Evolutionary conservation across 1,284 basidiomycete genomes (phyloP), one percentile per base, ranked within the genome.

Genomic region (Papiliotrema nemorosa): DNA sequence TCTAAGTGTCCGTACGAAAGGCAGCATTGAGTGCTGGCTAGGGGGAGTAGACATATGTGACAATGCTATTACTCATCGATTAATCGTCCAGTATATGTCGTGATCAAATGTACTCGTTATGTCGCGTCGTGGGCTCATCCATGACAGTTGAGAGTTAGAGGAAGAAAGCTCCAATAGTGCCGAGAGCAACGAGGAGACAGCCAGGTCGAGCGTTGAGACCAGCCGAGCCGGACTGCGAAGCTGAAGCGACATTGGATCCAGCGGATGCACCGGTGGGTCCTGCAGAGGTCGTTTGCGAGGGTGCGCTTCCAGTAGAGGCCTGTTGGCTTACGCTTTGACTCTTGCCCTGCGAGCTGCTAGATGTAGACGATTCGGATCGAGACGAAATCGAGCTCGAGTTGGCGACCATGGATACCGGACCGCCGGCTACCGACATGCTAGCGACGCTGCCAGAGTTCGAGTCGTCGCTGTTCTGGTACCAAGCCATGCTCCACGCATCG

Each of bases 391-490:
- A n/a, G n/a, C n/a, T n/a, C n/a, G n/a, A n/a, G n/a, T n/a, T n/a
- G n/a, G n/a, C n/a, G n/a, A n/a, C n/a, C n/a, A n/a, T n/a, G n/a
- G 50, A 39, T 20, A 24, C 40, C 6, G 45, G 27, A 16, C 20
- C 36, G 24, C 38, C 50, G 26, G 47, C 66, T 36, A 67, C 59
- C 26, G 54, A 48, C 59, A 63, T 62, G 45, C 59, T 39, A 6
- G 54, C 59, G 34, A 66, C 60, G 24, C 59, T 43, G 18, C 44
- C 64, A 20, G 52, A 59, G 56, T 69, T 64, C 34, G 33, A 43
- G 34, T 46, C 56, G n/a, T n/a, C n/a, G 24, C 67, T 53, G 61
- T 73, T 73, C 49, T 64, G 63, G 54, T 73, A 73, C 69, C 67
- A 72, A 31, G 58, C 47, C 52, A 60, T 44, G 44, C 54, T 49